phyloP scores from a whole-genome alignment of 495 filamentous ascomycete species.

The Lepraria neglecta region DNA sequence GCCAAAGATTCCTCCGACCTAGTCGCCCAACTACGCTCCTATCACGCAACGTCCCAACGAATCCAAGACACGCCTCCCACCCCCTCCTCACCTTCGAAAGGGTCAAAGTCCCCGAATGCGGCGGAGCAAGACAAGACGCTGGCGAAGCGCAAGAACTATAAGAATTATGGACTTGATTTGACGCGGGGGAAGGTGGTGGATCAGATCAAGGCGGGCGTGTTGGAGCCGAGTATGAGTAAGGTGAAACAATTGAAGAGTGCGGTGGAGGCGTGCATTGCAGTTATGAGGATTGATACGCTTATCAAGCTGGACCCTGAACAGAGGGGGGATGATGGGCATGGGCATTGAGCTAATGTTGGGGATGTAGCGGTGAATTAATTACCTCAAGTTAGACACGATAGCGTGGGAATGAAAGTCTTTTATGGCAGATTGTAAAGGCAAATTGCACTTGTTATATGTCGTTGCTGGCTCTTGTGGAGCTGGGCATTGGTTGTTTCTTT shows the following conservation, averaged over 20 bases:
- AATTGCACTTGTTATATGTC: too few species aligned
- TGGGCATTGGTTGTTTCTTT: too few species aligned
- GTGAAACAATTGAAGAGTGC: constrained; percentile 96
- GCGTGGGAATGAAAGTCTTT: not conserved
- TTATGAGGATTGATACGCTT: constrained; percentile 99
- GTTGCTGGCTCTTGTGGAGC: too few species aligned
- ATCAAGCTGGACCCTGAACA: constrained; percentile 96
- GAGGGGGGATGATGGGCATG: constrained; percentile 70
- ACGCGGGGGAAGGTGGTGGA: constrained; percentile 86
- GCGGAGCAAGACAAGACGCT: constrained; percentile 66
- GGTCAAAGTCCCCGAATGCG: constrained; percentile 14
- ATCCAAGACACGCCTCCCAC: constrained; percentile 65
- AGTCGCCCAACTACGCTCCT: constrained; percentile 87
- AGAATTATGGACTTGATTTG: constrained; percentile 95
- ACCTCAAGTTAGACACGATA: not conserved
- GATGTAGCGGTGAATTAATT: not conserved
- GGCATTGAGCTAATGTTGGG: constrained; percentile 41
- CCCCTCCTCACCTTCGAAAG: constrained; percentile 24
- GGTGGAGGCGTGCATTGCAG: constrained; percentile 96
- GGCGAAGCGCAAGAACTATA: constrained; percentile 91
- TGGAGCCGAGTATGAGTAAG: constrained; percentile 98
- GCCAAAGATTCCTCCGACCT: constrained; percentile 94
- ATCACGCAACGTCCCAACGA: constrained; percentile 90
- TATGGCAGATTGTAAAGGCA: not conserved
- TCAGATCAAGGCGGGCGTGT: constrained; percentile 85